Base-by-base conservation (phyloP, 352 stramenopile species). In the Pythium phragmiticola region DNA sequence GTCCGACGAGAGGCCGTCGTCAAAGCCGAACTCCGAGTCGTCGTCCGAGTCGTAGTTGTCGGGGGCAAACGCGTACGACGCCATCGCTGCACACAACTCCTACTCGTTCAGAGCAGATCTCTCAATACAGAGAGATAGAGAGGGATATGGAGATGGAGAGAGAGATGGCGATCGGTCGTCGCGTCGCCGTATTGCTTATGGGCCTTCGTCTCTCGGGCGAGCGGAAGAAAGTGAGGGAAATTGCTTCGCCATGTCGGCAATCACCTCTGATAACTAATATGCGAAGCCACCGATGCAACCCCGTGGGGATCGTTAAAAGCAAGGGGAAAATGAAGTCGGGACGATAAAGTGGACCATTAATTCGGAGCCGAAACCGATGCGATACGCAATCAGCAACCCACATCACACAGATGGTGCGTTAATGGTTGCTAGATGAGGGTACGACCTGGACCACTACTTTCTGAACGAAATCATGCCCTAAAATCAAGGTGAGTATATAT, bases 1-100 rank as follows among this genome's bases (percentile, higher is more conserved):
- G 60, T 88, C 67, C 30, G 60, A 63, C 16, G 79, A 74, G 21
- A 90, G 69, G 36, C 84, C 70, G 57, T 84, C 78, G 9, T 73
- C 78, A 45, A 83, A 60, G 39, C 53, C 53, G 37, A 83, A 60
- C 36, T 37, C 53, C 54, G 77, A 82, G 69, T 87, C 78, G 69
- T 87, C 78, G 41, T 87, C 68, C 39, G 76, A 85, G 62, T 66
- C 60, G 2, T 45, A 57, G 41, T 52, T 59, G 49, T 68, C 56
- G 37, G 36, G n/a, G 17, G 21, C 39, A 3, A 46, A 17, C 39
- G 39, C 39, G 39, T 46, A 28, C 19, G 69, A 84, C 57, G 50
- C 39, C 60, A 55, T 63, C 26, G 13, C 34, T 6, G 6, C 21
- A 36, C 36, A 52, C 8, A 52, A 11, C 39, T 16, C 39, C 7